These are phyloP conservation scores for Boletus subparvulus DNA, from an alignment of 768 basidiomycete species.

Conservation along the genomic window DNA sequence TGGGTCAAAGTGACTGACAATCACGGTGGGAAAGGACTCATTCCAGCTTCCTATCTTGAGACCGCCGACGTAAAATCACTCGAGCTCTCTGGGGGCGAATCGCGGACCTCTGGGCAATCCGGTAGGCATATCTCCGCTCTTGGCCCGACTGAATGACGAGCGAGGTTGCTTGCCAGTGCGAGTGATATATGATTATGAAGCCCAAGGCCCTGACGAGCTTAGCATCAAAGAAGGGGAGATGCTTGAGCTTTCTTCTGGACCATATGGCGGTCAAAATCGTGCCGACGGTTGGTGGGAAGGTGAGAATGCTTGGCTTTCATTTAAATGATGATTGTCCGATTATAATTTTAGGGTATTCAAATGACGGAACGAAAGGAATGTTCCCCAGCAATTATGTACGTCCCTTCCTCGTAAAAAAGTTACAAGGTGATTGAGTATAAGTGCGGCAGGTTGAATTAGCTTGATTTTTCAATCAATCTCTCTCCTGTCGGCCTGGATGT, in stretches of 20 bases:
- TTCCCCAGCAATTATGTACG: slow-evolving; percentile 89
- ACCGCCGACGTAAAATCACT: slow-evolving; percentile 30
- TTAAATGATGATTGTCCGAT: slow-evolving; percentile 26
- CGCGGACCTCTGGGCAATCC: slow-evolving; percentile 43
- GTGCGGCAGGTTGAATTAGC: slow-evolving; percentile 48
- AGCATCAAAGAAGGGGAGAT: slow-evolving; percentile 57
- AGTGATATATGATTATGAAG: slow-evolving; percentile 75
- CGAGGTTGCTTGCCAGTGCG: slow-evolving; percentile 50
- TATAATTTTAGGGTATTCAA: slow-evolving; percentile 52
- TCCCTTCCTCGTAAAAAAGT: slow-evolving; percentile 19
- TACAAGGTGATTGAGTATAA: slow-evolving; percentile 23
- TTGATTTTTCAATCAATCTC: slow-evolving; percentile 27
- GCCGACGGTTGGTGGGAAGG: slow-evolving; percentile 90
- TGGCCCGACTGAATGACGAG: slow-evolving; percentile 2
- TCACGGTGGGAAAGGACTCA: slow-evolving; percentile 63
- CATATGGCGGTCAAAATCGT: slow-evolving; percentile 61
- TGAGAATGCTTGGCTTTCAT: slow-evolving; percentile 31
- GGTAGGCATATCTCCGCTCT: slow-evolving; percentile 42
- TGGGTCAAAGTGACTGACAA: slow-evolving; percentile 76
- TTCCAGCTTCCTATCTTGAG: slow-evolving; percentile 82
- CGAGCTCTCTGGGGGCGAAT: slow-evolving; percentile 11
- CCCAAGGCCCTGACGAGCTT: slow-evolving; percentile 73
- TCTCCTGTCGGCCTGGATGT: slow-evolving; percentile 1
- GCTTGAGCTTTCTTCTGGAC: slow-evolving; percentile 63
- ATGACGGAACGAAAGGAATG: slow-evolving; percentile 66